Evolutionary conservation across 345 rosid species (phyloP).

Genomic region (Nephelium lappaceum): DNA sequence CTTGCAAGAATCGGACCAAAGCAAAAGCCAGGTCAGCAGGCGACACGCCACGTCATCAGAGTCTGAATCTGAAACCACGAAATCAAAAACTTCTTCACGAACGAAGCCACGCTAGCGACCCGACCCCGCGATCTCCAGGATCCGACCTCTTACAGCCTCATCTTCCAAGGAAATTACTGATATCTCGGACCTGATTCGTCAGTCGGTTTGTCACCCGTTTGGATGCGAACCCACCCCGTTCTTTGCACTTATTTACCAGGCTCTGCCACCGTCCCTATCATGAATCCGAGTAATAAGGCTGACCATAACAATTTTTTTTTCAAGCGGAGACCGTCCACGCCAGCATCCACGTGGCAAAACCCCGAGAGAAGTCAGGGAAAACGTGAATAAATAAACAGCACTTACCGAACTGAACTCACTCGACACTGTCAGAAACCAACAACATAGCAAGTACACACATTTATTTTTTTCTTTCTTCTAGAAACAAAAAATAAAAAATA

Average conservation of each 20-base stretch:
- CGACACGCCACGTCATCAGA: not conserved
- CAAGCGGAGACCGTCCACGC: constrained; percentile 10
- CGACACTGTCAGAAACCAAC: constrained; percentile 8
- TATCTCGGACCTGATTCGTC: constrained; percentile 17
- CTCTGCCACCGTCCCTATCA: constrained; percentile 24
- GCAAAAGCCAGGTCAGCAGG: constrained; percentile 8
- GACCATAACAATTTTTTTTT: constrained; percentile 25
- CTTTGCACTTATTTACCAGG: constrained; percentile 15
- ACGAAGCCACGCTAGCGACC: not conserved
- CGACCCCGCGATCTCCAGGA: not conserved
- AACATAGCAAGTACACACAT: not conserved
- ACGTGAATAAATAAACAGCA: constrained; percentile 22
- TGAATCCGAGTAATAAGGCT: constrained; percentile 33
- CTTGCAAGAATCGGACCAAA: not conserved
- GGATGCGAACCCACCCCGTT: constrained; percentile 10
- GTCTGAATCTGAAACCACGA: not conserved
- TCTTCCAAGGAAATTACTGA: not conserved
- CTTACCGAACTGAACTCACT: not conserved
- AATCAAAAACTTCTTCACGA: constrained; percentile 12
- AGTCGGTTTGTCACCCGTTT: not conserved
- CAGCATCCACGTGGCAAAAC: constrained; percentile 31
- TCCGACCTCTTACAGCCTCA: not conserved
- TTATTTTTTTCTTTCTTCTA: not conserved
- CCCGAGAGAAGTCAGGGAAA: constrained; percentile 27
- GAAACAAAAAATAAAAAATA: not conserved